phyloP scores from a whole-genome alignment of 257 asterid species.

The Solanum clarkiae region DNA sequence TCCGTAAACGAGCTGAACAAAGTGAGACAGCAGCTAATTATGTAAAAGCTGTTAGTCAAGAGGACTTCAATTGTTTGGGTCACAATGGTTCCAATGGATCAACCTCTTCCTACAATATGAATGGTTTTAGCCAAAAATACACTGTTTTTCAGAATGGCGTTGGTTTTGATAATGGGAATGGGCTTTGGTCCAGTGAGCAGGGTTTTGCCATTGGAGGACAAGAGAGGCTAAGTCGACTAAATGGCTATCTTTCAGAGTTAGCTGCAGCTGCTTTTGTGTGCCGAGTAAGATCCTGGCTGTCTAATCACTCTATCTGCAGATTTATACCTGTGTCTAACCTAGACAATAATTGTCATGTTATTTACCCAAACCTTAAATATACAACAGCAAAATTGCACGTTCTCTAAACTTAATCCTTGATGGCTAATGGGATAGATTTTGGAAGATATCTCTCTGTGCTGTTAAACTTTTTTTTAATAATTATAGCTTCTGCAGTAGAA shows the following conservation, averaged over 20 bases:
- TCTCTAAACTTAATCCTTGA: neutral
- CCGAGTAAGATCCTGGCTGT: constrained; percentile 40
- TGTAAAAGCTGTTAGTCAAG: constrained; percentile 71
- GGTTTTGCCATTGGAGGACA: constrained; percentile 96
- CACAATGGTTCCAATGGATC: constrained; percentile 21
- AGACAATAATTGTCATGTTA: neutral
- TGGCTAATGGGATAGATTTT: neutral
- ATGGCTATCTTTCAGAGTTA: constrained; percentile 84
- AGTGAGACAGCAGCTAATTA: constrained; percentile 89
- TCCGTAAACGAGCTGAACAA: constrained; percentile 70
- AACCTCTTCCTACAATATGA: constrained; percentile 21
- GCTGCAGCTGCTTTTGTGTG: constrained; percentile 99
- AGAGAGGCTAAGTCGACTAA: constrained; percentile 66
- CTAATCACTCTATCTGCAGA: neutral
- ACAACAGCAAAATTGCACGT: neutral
- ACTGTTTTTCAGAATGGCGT: constrained; percentile 89
- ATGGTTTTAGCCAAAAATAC: constrained; percentile 20
- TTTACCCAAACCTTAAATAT: neutral
- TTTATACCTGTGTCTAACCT: neutral
- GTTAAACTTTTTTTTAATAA: neutral
- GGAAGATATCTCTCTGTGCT: neutral
- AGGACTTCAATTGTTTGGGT: constrained; percentile 20
- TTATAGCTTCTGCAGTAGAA: neutral
- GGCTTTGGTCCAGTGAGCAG: constrained; percentile 78
- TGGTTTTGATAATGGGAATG: constrained; percentile 86